Conservation (phyloP, 768 basidiomycete genomes). For the Suillus clintonianus region DNA sequence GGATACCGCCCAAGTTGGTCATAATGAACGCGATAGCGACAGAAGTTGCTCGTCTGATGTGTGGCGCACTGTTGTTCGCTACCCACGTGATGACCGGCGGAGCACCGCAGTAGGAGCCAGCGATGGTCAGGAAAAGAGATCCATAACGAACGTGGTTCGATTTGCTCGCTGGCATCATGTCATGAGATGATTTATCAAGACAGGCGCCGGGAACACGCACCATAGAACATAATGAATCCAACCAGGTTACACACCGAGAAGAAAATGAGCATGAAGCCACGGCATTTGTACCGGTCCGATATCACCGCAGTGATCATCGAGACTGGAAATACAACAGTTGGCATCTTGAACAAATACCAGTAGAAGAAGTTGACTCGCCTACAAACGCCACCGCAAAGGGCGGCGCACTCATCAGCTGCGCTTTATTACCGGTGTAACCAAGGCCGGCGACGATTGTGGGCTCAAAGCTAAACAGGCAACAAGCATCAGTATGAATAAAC, state of each 20-base stretch:
- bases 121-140: constrained; percentile 55
- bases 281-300: constrained; percentile 54
- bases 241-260: constrained; percentile 43
- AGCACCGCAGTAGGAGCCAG: constrained; percentile 53
- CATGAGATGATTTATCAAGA: not conserved
- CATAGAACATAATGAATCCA: constrained; percentile 59
- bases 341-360: not conserved
- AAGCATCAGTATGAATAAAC: constrained; percentile 39
- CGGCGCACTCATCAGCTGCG: constrained; percentile 65
- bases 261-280: constrained; percentile 49
- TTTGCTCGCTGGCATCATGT: constrained; percentile 19
- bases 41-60: constrained; percentile 56
- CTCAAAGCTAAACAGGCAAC: constrained; percentile 56
- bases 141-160: constrained; percentile 50
- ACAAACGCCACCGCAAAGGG: constrained; percentile 55
- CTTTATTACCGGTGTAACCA: constrained; percentile 53
- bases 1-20: constrained; percentile 61
- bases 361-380: constrained; percentile 31
- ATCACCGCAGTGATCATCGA: constrained; percentile 45
- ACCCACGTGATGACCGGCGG: constrained; percentile 60
- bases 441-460: constrained; percentile 70
- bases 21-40: constrained; percentile 59
- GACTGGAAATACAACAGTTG: constrained; percentile 24
- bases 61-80: constrained; percentile 62
- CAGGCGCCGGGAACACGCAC: constrained; percentile 30